phyloP scores from a whole-genome alignment of 176 grass and related monocot species.

The Oryza coarctata region DNA sequence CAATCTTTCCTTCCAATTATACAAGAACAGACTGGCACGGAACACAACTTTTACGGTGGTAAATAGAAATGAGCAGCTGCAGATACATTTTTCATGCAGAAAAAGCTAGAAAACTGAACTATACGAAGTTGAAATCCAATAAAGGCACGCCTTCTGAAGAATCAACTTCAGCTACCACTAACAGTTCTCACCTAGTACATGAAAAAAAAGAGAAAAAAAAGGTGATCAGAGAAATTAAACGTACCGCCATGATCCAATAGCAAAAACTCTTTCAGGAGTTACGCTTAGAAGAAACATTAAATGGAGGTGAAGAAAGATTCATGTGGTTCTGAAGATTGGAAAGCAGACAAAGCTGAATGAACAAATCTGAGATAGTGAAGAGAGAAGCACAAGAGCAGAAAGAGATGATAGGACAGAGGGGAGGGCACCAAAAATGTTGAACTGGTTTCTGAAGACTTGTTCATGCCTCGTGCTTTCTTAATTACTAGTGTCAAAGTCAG shows the following conservation, averaged over 20 bases:
- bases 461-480: constrained; percentile 27
- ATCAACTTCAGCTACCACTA: neutral
- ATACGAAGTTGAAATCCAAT: neutral
- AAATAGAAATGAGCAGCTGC: neutral
- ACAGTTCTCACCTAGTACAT: neutral
- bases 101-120: neutral
- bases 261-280: neutral
- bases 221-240: neutral
- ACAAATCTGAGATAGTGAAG: neutral
- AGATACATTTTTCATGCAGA: neutral
- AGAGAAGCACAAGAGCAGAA: neutral
- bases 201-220: neutral
- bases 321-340: neutral
- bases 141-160: neutral
- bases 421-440: neutral
- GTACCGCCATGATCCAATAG: constrained; percentile 9
- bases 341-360: neutral
- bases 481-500: neutral
- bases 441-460: neutral
- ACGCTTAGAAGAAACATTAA: neutral
- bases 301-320: neutral
- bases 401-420: neutral
- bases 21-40: neutral
- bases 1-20: neutral
- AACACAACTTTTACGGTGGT: neutral